Base-by-base conservation (phyloP, 768 basidiomycete species). In the Tricholoma terreum region DNA sequence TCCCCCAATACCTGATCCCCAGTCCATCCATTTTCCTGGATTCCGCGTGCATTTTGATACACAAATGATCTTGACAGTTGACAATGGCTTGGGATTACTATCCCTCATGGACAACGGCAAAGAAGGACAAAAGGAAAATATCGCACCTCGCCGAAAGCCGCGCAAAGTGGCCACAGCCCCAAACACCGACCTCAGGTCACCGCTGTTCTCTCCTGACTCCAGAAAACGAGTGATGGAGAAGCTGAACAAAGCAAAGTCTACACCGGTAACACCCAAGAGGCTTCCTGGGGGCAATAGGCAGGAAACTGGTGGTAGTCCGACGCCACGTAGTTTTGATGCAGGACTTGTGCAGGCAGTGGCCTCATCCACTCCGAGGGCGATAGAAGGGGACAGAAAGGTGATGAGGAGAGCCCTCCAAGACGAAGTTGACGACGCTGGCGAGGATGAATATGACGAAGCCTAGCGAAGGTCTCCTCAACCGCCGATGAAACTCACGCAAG, bases 1-100 rank as follows among this genome's bases (percentile, higher is more conserved):
- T 17, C 78, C 76, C 21, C 74, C 76, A 27, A 73, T 70, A 15
- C 65, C 72, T 27, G 77, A 86, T 64, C 79, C 78, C 1, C 75
- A 79, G 45, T 86, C 85, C 14, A 74, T 79, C 36, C 87, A 88
- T 62, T 87, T 86, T 66, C 87, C 87, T 11, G 86, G 87, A 14
- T 89, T 89, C 62, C 69, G 73, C 36, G 78, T 87, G 43, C 78
- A 80, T 63, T 79, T 72, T 63, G 86, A 88, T 61, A 62, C 74
- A n/a, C 66, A 73, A 50, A 55, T 67, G 49, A n/a, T 57, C 21
- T 33, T 58, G 6, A 50, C 65, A 15, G 27, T 61, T n/a, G 43
- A 55, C 21, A 8, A 42, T 17, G 27, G 6, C 21, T 42, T 54
- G 38, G 52, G 58, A 14, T 30, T 52, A 14, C 22, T 56, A 40